phyloP scores from a whole-genome alignment of 2,329 filamentous ascomycete species.

The Trichoderma lentiforme region DNA sequence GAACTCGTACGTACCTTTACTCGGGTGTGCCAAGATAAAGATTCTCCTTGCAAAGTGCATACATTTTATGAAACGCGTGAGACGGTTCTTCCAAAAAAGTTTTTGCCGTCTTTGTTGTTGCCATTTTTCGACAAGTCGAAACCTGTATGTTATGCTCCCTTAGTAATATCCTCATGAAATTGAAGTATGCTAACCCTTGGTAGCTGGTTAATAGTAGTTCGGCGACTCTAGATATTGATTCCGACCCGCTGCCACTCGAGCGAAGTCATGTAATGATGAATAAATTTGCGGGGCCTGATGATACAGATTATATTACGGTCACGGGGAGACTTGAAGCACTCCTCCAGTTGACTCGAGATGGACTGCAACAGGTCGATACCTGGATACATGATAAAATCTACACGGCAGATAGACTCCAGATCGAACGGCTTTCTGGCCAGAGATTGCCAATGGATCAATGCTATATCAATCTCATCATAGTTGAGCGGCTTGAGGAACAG shows the following conservation, averaged over 20 bases:
- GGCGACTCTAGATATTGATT: slow-evolving; percentile 26
- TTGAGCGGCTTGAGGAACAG: slow-evolving; percentile 25
- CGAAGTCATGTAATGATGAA: slow-evolving; percentile 28
- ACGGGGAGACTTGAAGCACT: slow-evolving; percentile 21
- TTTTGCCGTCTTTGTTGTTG: slow-evolving; percentile 17
- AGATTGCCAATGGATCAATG: slow-evolving; percentile 34
- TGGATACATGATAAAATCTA: slow-evolving; percentile 27
- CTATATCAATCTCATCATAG: slow-evolving; percentile 40
- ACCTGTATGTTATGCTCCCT: not conserved
- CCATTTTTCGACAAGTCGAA: not conserved
- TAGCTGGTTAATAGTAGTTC: slow-evolving; percentile 27
- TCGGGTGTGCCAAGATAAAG: slow-evolving; percentile 11
- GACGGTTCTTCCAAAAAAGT: slow-evolving; percentile 23
- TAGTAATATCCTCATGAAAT: not conserved
- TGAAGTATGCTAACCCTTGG: not conserved
- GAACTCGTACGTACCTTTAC: slow-evolving; percentile 26
- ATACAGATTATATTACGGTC: slow-evolving; percentile 23
- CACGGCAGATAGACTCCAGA: slow-evolving; percentile 26
- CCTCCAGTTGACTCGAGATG: slow-evolving; percentile 19
- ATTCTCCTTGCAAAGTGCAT: slow-evolving; percentile 17
- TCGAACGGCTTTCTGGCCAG: slow-evolving; percentile 36
- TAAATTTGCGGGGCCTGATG: slow-evolving; percentile 25
- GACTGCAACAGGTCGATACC: not conserved
- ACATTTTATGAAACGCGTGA: slow-evolving; percentile 25
- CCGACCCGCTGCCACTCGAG: slow-evolving; percentile 25